These are phyloP conservation scores for Ziziphus jujuba DNA, from an alignment of 306 rosid genomes.

Conservation along the genomic window DNA sequence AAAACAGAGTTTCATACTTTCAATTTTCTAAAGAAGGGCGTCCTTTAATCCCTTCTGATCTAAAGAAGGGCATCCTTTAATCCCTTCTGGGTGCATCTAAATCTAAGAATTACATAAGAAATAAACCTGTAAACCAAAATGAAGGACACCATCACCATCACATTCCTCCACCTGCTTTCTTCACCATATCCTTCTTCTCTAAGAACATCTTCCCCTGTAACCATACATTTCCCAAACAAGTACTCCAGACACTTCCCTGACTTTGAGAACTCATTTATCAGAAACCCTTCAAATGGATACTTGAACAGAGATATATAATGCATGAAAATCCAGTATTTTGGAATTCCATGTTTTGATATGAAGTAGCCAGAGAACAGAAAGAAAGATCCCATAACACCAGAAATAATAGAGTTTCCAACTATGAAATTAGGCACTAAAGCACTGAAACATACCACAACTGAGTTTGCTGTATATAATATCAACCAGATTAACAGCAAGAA, in stretches of 20 bases:
- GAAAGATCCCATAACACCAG: conserved; percentile 92
- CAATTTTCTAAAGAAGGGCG: conserved; percentile 23
- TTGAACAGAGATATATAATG: conserved; percentile 84
- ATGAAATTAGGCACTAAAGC: conserved; percentile 91
- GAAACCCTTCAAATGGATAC: conserved; percentile 94
- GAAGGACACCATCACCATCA: conserved; percentile 76
- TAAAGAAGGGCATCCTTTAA: conserved; percentile 41
- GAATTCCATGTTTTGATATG: conserved; percentile 74
- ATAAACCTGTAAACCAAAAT: conserved; percentile 84
- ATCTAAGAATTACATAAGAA: conserved; percentile 84
- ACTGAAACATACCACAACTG: conserved; percentile 94
- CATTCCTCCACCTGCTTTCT: conserved; percentile 74
- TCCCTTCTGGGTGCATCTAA: conserved; percentile 62
- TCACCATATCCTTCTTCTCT: conserved; percentile 83
- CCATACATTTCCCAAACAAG: conserved; percentile 66
- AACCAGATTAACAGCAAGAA: conserved; percentile 81
- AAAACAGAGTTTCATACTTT: background rate
- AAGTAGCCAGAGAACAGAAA: conserved; percentile 94
- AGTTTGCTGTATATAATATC: conserved; percentile 83
- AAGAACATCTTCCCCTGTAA: conserved; percentile 67
- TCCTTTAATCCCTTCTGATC: background rate
- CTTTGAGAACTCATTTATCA: conserved; percentile 82
- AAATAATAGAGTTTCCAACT: conserved; percentile 83
- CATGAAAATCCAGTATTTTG: conserved; percentile 87
- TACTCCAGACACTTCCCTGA: conserved; percentile 80